A percentile compares a stretch with the other conserved stretches of the same genome.
Conservation (phyloP, 139 green algal genomes). For the Chlamydomonas sphaeroides region DNA sequence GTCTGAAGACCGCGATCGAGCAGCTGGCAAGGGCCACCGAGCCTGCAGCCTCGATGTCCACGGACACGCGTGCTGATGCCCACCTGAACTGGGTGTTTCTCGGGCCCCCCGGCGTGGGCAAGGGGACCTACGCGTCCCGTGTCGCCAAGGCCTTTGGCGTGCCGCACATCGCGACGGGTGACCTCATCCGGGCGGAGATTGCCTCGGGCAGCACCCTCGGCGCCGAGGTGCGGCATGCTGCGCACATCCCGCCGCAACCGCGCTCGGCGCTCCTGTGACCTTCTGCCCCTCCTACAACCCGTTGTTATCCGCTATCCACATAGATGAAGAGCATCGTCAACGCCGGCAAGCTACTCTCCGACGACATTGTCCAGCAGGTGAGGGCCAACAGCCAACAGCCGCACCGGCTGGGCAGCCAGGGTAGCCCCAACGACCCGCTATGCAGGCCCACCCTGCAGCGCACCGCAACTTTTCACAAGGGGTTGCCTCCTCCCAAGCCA, state of each 20-base stretch:
- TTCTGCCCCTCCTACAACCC: no score
- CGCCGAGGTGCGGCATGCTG: conserved; percentile 69
- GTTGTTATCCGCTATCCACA: no score
- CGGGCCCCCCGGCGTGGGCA: conserved; percentile 91
- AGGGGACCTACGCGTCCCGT: conserved; percentile 93
- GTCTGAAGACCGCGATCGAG: conserved; percentile 12
- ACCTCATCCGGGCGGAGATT: conserved; percentile 93
- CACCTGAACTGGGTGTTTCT: conserved; percentile 71
- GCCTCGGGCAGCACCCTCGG: conserved; percentile 72
- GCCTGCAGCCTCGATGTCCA: not conserved
- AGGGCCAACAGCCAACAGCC: no score
- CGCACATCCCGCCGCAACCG: no score
- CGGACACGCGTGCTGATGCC: not conserved
- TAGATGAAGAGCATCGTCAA: conserved; percentile 81
- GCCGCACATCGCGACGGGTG: conserved; percentile 92
- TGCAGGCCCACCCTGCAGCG: no score
- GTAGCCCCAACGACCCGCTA: no score
- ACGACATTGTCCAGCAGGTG: conserved; percentile 85
- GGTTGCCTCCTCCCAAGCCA: not conserved
- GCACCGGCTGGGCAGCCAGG: no score
- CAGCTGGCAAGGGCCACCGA: not conserved
- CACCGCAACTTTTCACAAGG: no score
- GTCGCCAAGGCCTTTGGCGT: conserved; percentile 83
- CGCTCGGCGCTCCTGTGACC: no score
- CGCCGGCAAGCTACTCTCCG: conserved; percentile 86